Base-by-base conservation (phyloP, 257 asterid genomes). In the Anisodus acutangulus region DNA sequence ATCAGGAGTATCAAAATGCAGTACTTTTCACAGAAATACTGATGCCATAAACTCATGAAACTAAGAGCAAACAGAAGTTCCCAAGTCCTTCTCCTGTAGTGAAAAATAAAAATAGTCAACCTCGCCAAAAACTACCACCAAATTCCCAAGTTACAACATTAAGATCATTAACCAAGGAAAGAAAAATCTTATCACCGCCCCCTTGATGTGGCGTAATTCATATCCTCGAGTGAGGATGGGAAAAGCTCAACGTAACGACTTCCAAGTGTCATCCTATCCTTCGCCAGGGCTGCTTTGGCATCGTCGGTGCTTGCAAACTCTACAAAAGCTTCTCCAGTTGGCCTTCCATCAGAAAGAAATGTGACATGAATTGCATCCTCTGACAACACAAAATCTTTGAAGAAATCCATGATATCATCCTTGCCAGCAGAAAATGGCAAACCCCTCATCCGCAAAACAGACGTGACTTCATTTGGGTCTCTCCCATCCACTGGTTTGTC, bases 251-350 rank as follows among this genome's bases (percentile, higher is more conserved):
- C 90, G 53, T 95, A 95, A 57, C 97, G 95, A 87, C 94, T 94
- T 67, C 98, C 98, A 5, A 96, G 94, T 3, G 94, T 92, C 99
- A 96, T 96, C 86, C 98, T 87, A 87, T 96, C 99, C 93, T 94
- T 94, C 0, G 92, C 90, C 90, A 96, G 69, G 1, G 98, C 98
- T 55, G 88, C 88, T 88, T 91, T 94, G 53, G 97, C 98, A 79
- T 96, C 99, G 39, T 93, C 97, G 13, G 86, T 90, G 78, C 82
- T 83, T 68, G 88, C 83, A 67, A 96, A 96, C 90, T 94, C 98
- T 89, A 96, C 98, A 13, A 96, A 94, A 19, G 98, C 98, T 91
- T 93, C 99, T 85, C 99, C 97, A 0, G 92, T 93, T 64, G 98
- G 92, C 88, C 95, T 89, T 71, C 97, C 97, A 78, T 92, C 98